These are phyloP conservation scores for Hibiscus syriacus DNA, from an alignment of 345 rosid species.

Conservation along the genomic window DNA sequence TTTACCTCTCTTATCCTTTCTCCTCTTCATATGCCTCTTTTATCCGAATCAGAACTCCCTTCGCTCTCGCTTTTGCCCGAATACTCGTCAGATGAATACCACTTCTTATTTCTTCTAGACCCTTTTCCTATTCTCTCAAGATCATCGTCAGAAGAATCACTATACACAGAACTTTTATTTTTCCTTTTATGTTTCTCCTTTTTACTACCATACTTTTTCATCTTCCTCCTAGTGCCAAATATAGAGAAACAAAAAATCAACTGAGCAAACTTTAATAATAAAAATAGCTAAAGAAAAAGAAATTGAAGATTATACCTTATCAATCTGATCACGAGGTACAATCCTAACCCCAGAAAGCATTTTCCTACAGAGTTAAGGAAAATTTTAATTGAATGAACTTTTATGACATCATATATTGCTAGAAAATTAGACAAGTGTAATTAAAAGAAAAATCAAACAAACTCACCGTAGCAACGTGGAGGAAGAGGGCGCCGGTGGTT, in stretches of 20 bases:
- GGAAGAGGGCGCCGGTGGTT: neutral
- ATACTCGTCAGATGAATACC: constrained; percentile 53
- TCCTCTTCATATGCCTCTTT: constrained; percentile 11
- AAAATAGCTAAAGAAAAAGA: neutral
- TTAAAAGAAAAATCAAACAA: neutral
- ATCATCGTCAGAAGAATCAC: constrained; percentile 44
- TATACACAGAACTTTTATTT: constrained; percentile 21
- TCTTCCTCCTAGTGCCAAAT: constrained; percentile 26
- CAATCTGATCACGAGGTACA: constrained; percentile 62
- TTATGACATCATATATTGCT: neutral
- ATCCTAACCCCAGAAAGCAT: constrained; percentile 77
- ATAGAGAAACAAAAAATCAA: neutral
- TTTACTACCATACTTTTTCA: constrained; percentile 21
- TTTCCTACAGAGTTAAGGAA: neutral
- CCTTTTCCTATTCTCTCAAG: constrained; percentile 33
- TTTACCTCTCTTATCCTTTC: constrained; percentile 23
- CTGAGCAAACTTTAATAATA: neutral
- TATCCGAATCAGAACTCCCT: constrained; percentile 11
- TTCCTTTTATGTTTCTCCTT: constrained; percentile 26
- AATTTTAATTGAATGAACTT: neutral
- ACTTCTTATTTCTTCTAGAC: constrained; percentile 37
- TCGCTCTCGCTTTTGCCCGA: constrained; percentile 23
- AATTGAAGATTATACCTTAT: constrained; percentile 13
- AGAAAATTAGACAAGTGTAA: neutral
- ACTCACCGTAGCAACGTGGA: neutral